Conservation (phyloP, 2,329 filamentous ascomycete genomes). For the Orbilia oligospora region DNA sequence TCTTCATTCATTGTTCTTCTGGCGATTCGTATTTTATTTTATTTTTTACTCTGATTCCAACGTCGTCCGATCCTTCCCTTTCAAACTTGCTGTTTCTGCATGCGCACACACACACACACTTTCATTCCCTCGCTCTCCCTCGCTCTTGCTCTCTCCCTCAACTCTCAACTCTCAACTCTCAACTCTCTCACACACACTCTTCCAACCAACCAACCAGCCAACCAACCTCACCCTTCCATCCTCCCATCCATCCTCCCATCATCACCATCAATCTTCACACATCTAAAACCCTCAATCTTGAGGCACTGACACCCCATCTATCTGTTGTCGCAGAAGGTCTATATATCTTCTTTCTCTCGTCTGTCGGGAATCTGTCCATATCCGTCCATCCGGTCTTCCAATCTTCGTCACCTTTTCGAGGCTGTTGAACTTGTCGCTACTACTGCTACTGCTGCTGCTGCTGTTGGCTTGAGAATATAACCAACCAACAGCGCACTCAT, state of each 20-base stretch:
- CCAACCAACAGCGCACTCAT: conserved; percentile 34
- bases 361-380: conserved; percentile 17
- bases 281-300: background rate
- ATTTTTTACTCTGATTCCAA: background rate
- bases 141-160: no score
- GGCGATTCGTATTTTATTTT: background rate
- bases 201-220: background rate
- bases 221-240: background rate
- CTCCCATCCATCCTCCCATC: background rate
- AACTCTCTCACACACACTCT: background rate
- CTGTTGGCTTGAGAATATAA: conserved; percentile 33
- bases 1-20: no score
- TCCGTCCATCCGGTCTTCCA: conserved; percentile 4
- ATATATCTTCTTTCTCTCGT: background rate
- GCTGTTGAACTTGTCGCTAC: conserved; percentile 30
- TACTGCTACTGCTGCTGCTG: background rate
- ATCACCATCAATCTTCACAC: background rate
- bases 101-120: conserved; percentile 1
- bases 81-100: conserved; percentile 11
- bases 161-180: no score
- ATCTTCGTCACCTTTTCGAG: conserved; percentile 12
- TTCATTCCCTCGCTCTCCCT: no score
- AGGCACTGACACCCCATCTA: conserved; percentile 12
- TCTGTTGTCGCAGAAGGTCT: background rate
- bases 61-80: no score